Evolutionary conservation across 2,329 filamentous ascomycete genomes (phyloP).

Genomic region (Meredithiella fracta): DNA sequence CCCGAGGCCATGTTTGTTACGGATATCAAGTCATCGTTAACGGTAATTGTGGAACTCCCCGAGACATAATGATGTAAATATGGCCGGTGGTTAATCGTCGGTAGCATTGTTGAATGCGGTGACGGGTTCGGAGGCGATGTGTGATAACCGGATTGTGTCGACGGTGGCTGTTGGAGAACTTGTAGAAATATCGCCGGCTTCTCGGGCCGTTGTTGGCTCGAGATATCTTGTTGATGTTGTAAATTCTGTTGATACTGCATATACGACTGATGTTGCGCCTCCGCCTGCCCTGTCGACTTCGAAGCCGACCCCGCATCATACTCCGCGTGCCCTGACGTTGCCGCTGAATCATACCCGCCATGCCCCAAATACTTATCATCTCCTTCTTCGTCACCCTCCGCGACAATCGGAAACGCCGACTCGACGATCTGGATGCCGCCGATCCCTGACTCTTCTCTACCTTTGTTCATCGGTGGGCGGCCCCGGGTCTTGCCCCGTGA

Average conservation of each 20-base stretch:
- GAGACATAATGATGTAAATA: too few species aligned
- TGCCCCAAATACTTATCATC: not conserved
- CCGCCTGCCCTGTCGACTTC: not conserved
- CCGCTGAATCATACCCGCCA: not conserved
- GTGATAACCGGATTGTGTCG: not conserved
- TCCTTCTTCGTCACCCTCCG: not conserved
- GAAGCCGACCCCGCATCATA: not conserved
- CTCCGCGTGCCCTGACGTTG: not conserved
- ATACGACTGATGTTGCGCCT: constrained; percentile 2
- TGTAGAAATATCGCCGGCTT: not conserved
- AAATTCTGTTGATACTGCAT: constrained; percentile 3
- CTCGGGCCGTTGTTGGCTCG: not conserved
- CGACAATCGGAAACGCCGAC: not conserved
- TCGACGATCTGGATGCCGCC: not conserved
- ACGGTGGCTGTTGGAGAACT: not conserved
- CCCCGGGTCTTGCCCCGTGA: constrained; percentile 52
- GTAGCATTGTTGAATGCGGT: not conserved
- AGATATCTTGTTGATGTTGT: not conserved
- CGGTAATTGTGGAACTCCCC: not conserved
- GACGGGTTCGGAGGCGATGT: not conserved
- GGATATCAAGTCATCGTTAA: not conserved
- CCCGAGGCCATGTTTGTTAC: not conserved
- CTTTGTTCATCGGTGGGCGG: constrained; percentile 40
- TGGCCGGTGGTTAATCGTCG: too few species aligned
- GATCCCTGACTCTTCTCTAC: not conserved